Conservation (phyloP, 148 eudicot species). For the Cornus kousa region DNA sequence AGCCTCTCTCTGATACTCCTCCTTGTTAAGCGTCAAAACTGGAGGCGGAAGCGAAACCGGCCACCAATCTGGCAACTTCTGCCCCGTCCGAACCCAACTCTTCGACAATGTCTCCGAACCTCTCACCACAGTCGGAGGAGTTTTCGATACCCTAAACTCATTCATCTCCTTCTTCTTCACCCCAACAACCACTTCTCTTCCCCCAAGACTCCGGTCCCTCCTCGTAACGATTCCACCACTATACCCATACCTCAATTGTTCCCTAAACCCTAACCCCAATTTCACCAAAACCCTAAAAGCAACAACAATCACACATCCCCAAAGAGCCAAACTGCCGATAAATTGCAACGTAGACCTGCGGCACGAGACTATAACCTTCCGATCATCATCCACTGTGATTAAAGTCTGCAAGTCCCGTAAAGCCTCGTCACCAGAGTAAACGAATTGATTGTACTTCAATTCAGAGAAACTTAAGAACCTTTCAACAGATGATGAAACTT, state of each 20-base stretch:
- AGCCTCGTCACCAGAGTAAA: slow-evolving; percentile 43
- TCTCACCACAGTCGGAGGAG: slow-evolving; percentile 12
- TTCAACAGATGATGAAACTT: slow-evolving; percentile 29
- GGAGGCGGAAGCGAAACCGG: slow-evolving; percentile 39
- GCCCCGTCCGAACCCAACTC: slow-evolving; percentile 23
- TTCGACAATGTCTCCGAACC: slow-evolving; percentile 19
- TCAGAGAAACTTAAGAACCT: slow-evolving; percentile 19
- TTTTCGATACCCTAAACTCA: background rate
- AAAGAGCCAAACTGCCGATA: slow-evolving; percentile 36
- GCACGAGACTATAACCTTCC: slow-evolving; percentile 47
- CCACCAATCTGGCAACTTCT: slow-evolving; percentile 88
- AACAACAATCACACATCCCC: slow-evolving; percentile 36
- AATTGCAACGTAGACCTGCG: slow-evolving; percentile 51
- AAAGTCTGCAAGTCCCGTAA: slow-evolving; percentile 44
- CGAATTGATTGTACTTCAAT: slow-evolving; percentile 30
- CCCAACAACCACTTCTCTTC: slow-evolving; percentile 77
- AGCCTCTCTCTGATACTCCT: slow-evolving; percentile 66
- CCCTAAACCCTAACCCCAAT: slow-evolving; percentile 36
- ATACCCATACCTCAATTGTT: slow-evolving; percentile 10
- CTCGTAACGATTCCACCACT: slow-evolving; percentile 43
- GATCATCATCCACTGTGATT: slow-evolving; percentile 37
- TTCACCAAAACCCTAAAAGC: slow-evolving; percentile 48
- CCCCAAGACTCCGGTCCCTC: slow-evolving; percentile 91
- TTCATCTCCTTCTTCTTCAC: slow-evolving; percentile 14
- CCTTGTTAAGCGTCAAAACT: slow-evolving; percentile 23